Evolutionary conservation across 495 filamentous ascomycete genomes (phyloP).

Genomic region (Xylaria flabelliformis): DNA sequence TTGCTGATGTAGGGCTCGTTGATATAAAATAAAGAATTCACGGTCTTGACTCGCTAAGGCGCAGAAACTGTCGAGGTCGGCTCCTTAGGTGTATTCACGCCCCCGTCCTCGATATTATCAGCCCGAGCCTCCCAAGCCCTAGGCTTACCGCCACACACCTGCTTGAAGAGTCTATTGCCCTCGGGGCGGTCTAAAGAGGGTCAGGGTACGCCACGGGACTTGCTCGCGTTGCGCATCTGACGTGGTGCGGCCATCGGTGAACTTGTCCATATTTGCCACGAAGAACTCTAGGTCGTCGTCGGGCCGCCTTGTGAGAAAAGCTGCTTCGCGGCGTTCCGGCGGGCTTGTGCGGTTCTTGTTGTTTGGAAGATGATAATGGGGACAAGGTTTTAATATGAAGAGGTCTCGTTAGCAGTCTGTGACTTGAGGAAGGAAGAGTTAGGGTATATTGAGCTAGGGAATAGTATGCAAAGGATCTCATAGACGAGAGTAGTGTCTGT

Average conservation of each 20-base stretch:
- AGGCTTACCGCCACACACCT: constrained; percentile 36
- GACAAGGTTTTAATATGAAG: constrained; percentile 21
- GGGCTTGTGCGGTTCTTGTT: constrained; percentile 51
- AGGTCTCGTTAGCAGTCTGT: not conserved
- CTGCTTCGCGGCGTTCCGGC: constrained; percentile 45
- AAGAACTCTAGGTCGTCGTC: constrained; percentile 78
- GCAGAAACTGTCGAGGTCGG: not conserved
- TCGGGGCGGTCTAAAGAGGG: constrained; percentile 36
- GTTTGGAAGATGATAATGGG: constrained; percentile 30
- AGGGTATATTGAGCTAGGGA: not conserved
- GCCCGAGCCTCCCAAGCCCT: constrained; percentile 18
- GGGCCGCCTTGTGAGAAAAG: not conserved
- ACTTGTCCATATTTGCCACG: constrained; percentile 69
- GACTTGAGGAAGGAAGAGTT: not conserved
- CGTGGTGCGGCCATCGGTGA: constrained; percentile 62
- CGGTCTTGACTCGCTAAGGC: too few relatives aligned
- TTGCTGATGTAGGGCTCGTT: not conserved
- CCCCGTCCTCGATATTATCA: not conserved
- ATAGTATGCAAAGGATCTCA: too few relatives aligned
- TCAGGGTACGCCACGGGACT: constrained; percentile 37
- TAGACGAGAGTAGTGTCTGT: not conserved
- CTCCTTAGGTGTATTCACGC: not conserved
- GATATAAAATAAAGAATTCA: too few relatives aligned
- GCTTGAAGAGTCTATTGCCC: constrained; percentile 34
- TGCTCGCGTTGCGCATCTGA: constrained; percentile 54